Base-by-base conservation (phyloP, 202 grass and related monocot species). In the Digitaria exilis region DNA sequence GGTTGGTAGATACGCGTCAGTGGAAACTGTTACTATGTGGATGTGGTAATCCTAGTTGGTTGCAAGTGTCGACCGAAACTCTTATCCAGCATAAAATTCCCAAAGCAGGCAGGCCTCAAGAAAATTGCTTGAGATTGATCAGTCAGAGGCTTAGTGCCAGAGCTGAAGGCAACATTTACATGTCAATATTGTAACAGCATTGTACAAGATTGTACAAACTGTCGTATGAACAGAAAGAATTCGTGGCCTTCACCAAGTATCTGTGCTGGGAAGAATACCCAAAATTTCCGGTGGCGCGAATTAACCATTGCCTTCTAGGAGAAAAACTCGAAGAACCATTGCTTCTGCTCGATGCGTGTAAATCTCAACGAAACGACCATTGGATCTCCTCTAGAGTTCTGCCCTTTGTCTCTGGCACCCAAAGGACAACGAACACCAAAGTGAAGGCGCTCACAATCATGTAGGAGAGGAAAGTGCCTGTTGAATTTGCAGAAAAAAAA, bases 391-490 rank as follows among this genome's bases (percentile, higher is more conserved):
- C 96, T 0, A 98, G 93, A 2, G 92, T 93, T 90, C 90, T 89
- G 45, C 96, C 96, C 77, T 95, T 98, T 6, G 96, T 98, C 66
- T 95, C 96, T 1, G 96, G 96, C 65, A 98, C 87, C 96, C 96
- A 96, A 50, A 94, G 83, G 43, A 92, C 32, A 24, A 98, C 89
- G 77, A 98, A 98, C 39, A 94, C 58, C 4, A 98, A 78, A 5
- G 91, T 85, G 22, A 98, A 83, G 6, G 68, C 65, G 65, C 93
- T 90, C 60, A 96, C 83, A 46, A 94, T 48, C 80, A 83, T 85
- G 67, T 98, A 98, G 5, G 86, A 85, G 51, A 85, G 63, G 52
- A 98, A 98, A 19, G 96, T 96, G n/a, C 96, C 96, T 96, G 86
- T 56, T 54, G 19, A 84, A 65, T 43, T 78, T 68, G n/a, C 69